Evolutionary conservation across 371 early-diverging fungal genomes (phyloP).

Genomic region (Rhizopus arrhizus): DNA sequence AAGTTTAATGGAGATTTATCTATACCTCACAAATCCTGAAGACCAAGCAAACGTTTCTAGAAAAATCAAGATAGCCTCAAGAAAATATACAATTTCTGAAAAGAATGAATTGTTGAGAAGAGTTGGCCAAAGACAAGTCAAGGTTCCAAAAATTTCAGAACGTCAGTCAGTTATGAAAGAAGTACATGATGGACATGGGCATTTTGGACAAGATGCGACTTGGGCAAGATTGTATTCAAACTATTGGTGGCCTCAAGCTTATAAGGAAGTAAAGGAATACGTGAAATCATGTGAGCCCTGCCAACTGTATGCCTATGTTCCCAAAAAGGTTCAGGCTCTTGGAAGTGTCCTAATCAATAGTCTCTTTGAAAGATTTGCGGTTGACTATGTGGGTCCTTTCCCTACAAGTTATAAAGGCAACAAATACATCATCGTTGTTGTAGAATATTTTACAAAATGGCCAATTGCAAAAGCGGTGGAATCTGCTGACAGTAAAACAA

Average conservation of each 20-base stretch:
- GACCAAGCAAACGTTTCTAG: no score
- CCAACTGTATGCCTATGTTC: no score
- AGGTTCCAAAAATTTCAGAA: no score
- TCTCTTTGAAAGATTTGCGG: slow-evolving; percentile 32
- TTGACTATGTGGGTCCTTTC: slow-evolving; percentile 47
- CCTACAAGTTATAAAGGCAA: slow-evolving; percentile 27
- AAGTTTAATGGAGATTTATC: no score
- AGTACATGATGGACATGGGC: slow-evolving; percentile 18
- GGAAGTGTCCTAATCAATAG: not conserved
- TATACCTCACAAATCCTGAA: no score
- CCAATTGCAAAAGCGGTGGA: slow-evolving; percentile 40
- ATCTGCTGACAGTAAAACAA: slow-evolving; percentile 22
- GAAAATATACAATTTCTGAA: no score
- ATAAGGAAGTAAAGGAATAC: not conserved
- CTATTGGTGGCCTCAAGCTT: slow-evolving; percentile 14
- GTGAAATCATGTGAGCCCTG: not conserved
- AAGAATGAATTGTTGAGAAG: no score
- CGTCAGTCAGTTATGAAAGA: no score
- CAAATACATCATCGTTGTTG: slow-evolving; percentile 43
- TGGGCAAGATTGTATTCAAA: slow-evolving; percentile 1
- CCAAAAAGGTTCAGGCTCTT: no score
- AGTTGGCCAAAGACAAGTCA: no score
- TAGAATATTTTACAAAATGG: slow-evolving; percentile 51
- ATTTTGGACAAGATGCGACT: slow-evolving; percentile 14
- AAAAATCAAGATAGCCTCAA: no score